Conservation (phyloP, 1,284 basidiomycete genomes). For the Tilletia walkeri region DNA sequence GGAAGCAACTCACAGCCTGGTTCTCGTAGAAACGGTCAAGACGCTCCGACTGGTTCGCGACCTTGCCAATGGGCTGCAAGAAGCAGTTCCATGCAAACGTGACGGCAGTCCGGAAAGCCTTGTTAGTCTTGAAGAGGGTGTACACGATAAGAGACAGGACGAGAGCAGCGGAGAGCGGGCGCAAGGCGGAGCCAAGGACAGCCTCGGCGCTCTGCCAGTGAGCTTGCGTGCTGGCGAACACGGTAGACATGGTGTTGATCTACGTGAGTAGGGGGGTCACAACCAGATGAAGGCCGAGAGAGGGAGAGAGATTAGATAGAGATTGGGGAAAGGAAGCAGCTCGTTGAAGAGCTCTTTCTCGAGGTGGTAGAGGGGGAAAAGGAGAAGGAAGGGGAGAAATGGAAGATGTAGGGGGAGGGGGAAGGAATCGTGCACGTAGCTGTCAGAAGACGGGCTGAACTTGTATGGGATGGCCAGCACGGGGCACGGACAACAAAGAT, state of each 20-base stretch:
- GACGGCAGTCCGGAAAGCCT: conserved; percentile 14
- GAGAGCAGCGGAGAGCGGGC: conserved; percentile 7
- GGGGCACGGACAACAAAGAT: too few relatives aligned
- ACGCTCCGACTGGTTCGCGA: conserved; percentile 48
- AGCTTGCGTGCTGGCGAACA: conserved; percentile 15
- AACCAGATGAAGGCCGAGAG: conserved; percentile 2
- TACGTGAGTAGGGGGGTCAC: too few relatives aligned
- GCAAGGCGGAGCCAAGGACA: conserved; percentile 8
- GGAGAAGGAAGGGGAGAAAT: not conserved
- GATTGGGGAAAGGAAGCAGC: not conserved
- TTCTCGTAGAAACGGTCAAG: conserved; percentile 53
- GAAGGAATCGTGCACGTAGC: not conserved
- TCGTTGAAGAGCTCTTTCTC: conserved; percentile 14
- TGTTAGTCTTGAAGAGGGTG: conserved; percentile 14
- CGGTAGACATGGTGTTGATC: conserved; percentile 16
- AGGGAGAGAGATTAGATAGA: not conserved
- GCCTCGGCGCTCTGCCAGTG: conserved; percentile 16
- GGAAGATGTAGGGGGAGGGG: not conserved
- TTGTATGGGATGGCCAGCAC: too few relatives aligned
- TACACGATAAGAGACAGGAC: not conserved
- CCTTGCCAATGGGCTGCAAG: conserved; percentile 54
- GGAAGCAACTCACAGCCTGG: conserved; percentile 42
- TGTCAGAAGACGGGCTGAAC: too few relatives aligned
- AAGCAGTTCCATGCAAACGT: conserved; percentile 54
- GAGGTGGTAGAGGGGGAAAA: not conserved